Percentiles rank a stretch among this genome's conserved stretches.
These are phyloP conservation scores for Fusarium pininemorale DNA, from an alignment of 2,329 filamentous ascomycete species.

Conservation along the genomic window DNA sequence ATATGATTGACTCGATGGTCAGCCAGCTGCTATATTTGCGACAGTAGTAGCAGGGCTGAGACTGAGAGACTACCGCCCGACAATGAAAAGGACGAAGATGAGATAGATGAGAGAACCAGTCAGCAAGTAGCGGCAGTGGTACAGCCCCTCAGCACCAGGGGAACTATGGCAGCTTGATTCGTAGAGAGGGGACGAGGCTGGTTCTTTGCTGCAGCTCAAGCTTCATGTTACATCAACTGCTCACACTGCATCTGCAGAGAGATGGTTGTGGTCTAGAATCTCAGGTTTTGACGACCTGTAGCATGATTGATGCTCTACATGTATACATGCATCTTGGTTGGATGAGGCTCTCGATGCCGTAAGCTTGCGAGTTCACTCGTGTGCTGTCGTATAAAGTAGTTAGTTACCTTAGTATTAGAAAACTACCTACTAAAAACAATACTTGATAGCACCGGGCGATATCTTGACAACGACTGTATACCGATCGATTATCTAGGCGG, in stretches of 20 bases:
- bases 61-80: not conserved
- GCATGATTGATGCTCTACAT: not conserved
- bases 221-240: slow-evolving; percentile 8
- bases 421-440: not conserved
- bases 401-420: not conserved
- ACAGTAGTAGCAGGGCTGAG: slow-evolving; percentile 10
- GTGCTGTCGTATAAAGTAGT: not conserved
- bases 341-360: not conserved
- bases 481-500: not conserved
- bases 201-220: slow-evolving; percentile 3
- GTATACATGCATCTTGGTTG: not conserved
- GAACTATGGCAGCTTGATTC: not conserved
- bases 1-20: slow-evolving; percentile 1
- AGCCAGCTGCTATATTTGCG: slow-evolving; percentile 39
- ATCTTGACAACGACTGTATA: not conserved
- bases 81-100: not conserved
- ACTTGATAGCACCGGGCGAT: not conserved
- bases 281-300: not conserved
- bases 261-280: not conserved
- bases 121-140: not conserved
- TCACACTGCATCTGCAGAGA: not conserved
- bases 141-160: slow-evolving; percentile 4
- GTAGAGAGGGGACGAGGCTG: not conserved
- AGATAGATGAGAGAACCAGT: not conserved
- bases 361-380: not conserved